These are phyloP conservation scores for Neostapfia colusana DNA, from an alignment of 176 grass and related monocot genomes.

Conservation along the genomic window DNA sequence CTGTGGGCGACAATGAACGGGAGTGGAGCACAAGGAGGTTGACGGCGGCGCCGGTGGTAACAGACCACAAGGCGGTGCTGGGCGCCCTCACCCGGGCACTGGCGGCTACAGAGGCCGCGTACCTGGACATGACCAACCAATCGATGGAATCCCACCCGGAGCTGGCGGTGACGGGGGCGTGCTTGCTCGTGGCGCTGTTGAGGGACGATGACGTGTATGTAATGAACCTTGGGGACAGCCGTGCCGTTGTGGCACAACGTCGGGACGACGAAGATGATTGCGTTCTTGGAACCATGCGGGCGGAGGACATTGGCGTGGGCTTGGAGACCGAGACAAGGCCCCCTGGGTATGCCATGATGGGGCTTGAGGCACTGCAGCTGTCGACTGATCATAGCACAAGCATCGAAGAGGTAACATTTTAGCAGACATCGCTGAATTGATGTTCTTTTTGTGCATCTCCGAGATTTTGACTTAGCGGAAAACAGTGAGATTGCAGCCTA, in stretches of 20 bases:
- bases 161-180: slow-evolving; percentile 79
- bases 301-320: slow-evolving; percentile 44
- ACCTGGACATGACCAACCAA: slow-evolving; percentile 73
- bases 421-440: slow-evolving; percentile 2
- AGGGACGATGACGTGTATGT: slow-evolving; percentile 91
- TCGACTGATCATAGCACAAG: slow-evolving; percentile 86
- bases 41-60: slow-evolving; percentile 41
- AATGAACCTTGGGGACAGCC: slow-evolving; percentile 96
- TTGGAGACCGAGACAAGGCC: slow-evolving; percentile 51
- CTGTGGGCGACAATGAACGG: slow-evolving; percentile 43
- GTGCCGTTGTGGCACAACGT: slow-evolving; percentile 66
- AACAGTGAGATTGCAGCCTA: neutral
- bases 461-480: neutral
- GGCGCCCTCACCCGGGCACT: slow-evolving; percentile 63
- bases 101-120: slow-evolving; percentile 49
- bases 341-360: slow-evolving; percentile 33
- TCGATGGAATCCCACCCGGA: slow-evolving; percentile 78
- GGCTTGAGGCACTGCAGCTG: slow-evolving; percentile 64
- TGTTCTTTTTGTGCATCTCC: slow-evolving; percentile 16
- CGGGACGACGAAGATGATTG: slow-evolving; percentile 24
- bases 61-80: slow-evolving; percentile 66
- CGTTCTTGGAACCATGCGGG: slow-evolving; percentile 26
- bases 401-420: slow-evolving; percentile 68
- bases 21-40: slow-evolving; percentile 38
- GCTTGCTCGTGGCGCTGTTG: slow-evolving; percentile 73